Conservation (phyloP, 306 rosid genomes). For the Styphnolobium japonicum region DNA sequence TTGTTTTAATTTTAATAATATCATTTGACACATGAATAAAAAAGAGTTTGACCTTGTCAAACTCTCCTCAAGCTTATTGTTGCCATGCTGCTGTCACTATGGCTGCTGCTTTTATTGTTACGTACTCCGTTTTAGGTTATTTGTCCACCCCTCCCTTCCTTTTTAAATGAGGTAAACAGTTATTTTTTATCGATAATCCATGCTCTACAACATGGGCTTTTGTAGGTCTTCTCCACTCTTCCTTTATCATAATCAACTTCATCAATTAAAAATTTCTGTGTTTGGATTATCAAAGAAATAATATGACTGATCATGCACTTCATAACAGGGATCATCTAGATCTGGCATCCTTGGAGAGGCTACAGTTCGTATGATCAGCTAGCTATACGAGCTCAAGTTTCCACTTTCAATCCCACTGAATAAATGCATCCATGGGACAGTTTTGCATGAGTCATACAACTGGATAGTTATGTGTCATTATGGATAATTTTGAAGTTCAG, state of each 20-base stretch:
- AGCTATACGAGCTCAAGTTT: slow-evolving; percentile 41
- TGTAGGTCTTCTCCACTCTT: not conserved
- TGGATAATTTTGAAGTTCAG: not conserved
- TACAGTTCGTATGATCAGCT: slow-evolving; percentile 40
- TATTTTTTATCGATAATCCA: not conserved
- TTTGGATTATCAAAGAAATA: slow-evolving; percentile 8
- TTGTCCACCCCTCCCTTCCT: not conserved
- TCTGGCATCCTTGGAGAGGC: slow-evolving; percentile 64
- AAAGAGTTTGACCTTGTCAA: too few relatives aligned
- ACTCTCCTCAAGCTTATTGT: slow-evolving; percentile 53
- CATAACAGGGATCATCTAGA: slow-evolving; percentile 51
- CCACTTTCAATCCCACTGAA: slow-evolving; percentile 52
- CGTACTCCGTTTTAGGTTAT: not conserved
- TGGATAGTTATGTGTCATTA: slow-evolving; percentile 12
- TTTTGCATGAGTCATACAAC: slow-evolving; percentile 42
- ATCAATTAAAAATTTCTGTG: slow-evolving; percentile 8
- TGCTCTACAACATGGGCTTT: not conserved
- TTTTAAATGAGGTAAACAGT: not conserved
- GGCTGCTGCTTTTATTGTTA: slow-evolving; percentile 8
- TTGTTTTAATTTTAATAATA: too few relatives aligned
- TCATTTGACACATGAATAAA: too few relatives aligned
- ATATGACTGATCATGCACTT: not conserved
- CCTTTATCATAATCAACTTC: slow-evolving; percentile 14
- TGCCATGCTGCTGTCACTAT: slow-evolving; percentile 40
- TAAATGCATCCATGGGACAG: slow-evolving; percentile 50